Base-by-base conservation (phyloP, 192 early-diverging fungal species). In the Backusella psychrophila region DNA sequence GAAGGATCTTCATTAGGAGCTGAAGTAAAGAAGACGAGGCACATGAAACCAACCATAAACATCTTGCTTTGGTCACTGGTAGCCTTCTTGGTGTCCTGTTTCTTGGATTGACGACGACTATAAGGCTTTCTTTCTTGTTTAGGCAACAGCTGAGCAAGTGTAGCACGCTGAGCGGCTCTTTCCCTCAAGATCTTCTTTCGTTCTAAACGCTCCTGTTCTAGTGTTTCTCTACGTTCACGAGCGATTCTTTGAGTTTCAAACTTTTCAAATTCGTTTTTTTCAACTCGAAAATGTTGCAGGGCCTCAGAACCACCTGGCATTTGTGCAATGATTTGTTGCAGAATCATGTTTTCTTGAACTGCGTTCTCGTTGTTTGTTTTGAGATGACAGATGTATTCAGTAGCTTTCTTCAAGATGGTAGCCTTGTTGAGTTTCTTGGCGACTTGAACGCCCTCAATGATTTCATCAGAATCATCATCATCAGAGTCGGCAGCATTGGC, bases 401-500 rank as follows among this genome's bases (percentile, higher is more conserved):
- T 96, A 0, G 95, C 91, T 73, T 97, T 97, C 34, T 91, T 84
- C 73, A 98, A 74, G 36, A 98, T 94, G 2, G 96, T 97, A 2
- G 96, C 97, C 80, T 98, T 98, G 87, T 97, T 97, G 23, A 96
- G 85, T 72, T 96, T 94, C 19, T 89, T 94, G 0, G 95, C 95
- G 14, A 90, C 93, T 3, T 92, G 85, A 19, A 97, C 91, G 17
- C 96, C 96, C 73, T 97, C 96, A n/a, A 94, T 80, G 56, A 88
- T 83, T 15, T 59, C 34, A 46, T 31, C 70, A 46, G 65, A 66
- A 2, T 75, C 74, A 52, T 75, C 73, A 59, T 88, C 88, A 7
- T 87, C 88, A 39, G 85, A 87, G 38, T 82, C 83, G 1, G 82
- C 82, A 17, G 78, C 75, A n/a, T 80, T 81, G 4, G 75, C 73